Evolutionary conservation across 78 protist genomes (phyloP).

Genomic region (Speleostelium caveatum): DNA sequence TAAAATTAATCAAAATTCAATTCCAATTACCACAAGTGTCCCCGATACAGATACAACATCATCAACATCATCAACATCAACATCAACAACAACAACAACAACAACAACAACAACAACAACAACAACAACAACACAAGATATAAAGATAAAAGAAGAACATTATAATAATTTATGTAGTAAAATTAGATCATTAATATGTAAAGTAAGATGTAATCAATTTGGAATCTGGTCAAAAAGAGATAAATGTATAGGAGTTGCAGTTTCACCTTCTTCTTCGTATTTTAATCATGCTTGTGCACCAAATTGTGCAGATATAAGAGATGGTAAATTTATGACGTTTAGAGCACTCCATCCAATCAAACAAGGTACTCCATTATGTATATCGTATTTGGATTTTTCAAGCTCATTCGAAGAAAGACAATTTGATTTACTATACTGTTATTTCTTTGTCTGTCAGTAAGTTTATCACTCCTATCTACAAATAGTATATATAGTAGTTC

Average conservation of each 20-base stretch:
- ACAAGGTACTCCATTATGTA: constrained; percentile 50
- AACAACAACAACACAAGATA: too few species aligned
- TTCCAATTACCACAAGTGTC: not conserved
- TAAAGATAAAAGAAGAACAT: not conserved
- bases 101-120: not conserved
- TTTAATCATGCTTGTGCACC: constrained; percentile 72
- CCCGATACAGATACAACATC: too few species aligned
- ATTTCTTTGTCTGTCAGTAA: constrained; percentile 63
- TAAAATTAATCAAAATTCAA: not conserved
- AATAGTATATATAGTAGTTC: not conserved
- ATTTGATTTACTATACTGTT: constrained; percentile 11
- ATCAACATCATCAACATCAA: not conserved
- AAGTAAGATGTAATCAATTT: constrained; percentile 76
- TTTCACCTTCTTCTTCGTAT: constrained; percentile 24
- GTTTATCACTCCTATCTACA: not conserved
- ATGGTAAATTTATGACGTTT: constrained; percentile 20
- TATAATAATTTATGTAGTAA: not conserved
- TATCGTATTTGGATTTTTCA: constrained; percentile 26
- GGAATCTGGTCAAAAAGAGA: constrained; percentile 73
- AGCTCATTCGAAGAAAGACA: not conserved
- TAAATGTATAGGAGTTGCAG: constrained; percentile 60
- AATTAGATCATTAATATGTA: constrained; percentile 22
- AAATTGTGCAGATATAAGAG: constrained; percentile 42
- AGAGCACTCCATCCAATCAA: constrained; percentile 32
- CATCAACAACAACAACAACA: not conserved